Percentiles rank a stretch among this genome's conserved stretches.
These are phyloP conservation scores for Plantago elongata DNA, from an alignment of 257 asterid genomes.

Conservation along the genomic window DNA sequence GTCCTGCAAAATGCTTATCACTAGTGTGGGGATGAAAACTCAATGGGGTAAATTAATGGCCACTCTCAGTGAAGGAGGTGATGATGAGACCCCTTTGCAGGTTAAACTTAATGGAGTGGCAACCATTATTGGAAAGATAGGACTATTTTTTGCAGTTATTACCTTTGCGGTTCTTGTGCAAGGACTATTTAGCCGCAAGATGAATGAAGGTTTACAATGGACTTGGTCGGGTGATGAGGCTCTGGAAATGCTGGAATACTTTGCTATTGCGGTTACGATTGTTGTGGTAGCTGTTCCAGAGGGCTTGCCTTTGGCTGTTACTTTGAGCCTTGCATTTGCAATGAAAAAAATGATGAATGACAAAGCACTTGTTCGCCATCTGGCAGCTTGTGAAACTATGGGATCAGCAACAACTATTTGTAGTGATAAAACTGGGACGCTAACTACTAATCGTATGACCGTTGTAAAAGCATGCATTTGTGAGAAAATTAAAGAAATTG, in stretches of 20 bases:
- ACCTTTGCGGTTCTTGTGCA: slow-evolving; percentile 77
- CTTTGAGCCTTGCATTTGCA: slow-evolving; percentile 77
- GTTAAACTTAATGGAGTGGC: slow-evolving; percentile 90
- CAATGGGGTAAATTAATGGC: slow-evolving; percentile 95
- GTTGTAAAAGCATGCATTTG: slow-evolving; percentile 76
- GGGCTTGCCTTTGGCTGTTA: slow-evolving; percentile 83
- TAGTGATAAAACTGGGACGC: slow-evolving; percentile 80
- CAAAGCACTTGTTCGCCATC: slow-evolving; percentile 74
- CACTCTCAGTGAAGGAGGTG: slow-evolving; percentile 86
- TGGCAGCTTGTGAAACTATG: slow-evolving; percentile 93
- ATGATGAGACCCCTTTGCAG: slow-evolving; percentile 84
- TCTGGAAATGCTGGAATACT: slow-evolving; percentile 64
- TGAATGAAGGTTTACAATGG: slow-evolving; percentile 38
- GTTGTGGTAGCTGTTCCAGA: slow-evolving; percentile 96
- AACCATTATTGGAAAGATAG: slow-evolving; percentile 81
- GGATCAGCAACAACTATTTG: slow-evolving; percentile 84
- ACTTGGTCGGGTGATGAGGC: slow-evolving; percentile 77
- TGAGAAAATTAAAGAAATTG: slow-evolving; percentile 44
- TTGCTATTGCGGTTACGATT: slow-evolving; percentile 83
- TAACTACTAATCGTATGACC: slow-evolving; percentile 82
- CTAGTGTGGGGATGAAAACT: slow-evolving; percentile 90
- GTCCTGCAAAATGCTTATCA: slow-evolving; percentile 80
- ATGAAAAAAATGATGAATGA: slow-evolving; percentile 94
- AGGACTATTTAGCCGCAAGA: slow-evolving; percentile 54
- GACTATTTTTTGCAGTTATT: slow-evolving; percentile 69